Conservation (phyloP, 208 protist species). For the Tritrichomonas musculus region DNA sequence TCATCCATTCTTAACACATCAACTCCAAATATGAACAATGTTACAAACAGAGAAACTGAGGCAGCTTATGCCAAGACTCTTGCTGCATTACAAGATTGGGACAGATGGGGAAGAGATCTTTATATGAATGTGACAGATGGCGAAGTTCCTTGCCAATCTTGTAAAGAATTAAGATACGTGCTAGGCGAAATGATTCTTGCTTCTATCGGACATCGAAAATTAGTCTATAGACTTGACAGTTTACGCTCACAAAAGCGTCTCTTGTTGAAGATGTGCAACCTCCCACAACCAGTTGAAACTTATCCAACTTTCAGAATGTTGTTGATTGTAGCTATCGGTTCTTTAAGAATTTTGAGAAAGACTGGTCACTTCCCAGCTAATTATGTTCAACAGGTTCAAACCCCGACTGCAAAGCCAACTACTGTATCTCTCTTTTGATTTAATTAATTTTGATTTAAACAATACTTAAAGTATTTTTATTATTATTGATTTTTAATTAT, state of each 20-base stretch:
- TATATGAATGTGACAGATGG: not conserved
- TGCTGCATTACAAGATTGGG: not conserved
- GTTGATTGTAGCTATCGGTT: not conserved
- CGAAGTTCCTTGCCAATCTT: not conserved
- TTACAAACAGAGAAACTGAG: no score
- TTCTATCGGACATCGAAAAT: not conserved
- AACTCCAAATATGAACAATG: not conserved
- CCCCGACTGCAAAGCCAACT: no score
- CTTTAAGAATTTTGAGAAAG: not conserved
- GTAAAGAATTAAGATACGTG: not conserved
- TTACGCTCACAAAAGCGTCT: not conserved
- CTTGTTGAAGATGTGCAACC: not conserved
- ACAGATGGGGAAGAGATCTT: constrained; percentile 2
- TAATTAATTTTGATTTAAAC: no score
- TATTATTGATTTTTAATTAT: not conserved
- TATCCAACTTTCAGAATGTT: not conserved
- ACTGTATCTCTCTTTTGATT: no score
- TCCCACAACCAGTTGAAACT: not conserved
- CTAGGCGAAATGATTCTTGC: not conserved
- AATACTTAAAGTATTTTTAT: no score
- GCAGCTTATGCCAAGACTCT: not conserved
- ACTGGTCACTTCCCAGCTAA: not conserved
- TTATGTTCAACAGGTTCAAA: no score
- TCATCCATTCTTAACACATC: not conserved
- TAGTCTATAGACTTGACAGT: not conserved